A percentile compares a stretch with the other conserved stretches of the same genome.
These are phyloP conservation scores for Stagonosporopsis cucurbitacearum DNA, from an alignment of 2,329 filamentous ascomycete species.

Conservation along the genomic window DNA sequence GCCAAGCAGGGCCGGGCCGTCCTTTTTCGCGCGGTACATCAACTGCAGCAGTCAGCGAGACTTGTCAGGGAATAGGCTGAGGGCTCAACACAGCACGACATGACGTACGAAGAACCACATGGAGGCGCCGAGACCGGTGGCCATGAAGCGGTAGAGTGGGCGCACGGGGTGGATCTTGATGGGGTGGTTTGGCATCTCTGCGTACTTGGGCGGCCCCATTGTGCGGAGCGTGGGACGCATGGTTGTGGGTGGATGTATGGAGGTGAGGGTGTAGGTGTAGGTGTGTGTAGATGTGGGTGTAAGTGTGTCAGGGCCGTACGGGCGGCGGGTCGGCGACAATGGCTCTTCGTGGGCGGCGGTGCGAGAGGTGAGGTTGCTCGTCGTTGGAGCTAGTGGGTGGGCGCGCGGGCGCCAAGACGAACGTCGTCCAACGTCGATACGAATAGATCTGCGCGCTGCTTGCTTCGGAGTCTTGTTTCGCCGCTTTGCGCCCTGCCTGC, in stretches of 20 bases:
- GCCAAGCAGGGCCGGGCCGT: conserved; percentile 87
- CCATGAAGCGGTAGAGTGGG: conserved; percentile 81
- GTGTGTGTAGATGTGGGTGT: too few species aligned
- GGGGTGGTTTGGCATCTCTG: conserved; percentile 55
- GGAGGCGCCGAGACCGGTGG: conserved; percentile 85
- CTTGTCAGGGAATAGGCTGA: too few species aligned
- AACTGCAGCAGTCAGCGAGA: conserved; percentile 62
- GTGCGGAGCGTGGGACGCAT: conserved; percentile 36
- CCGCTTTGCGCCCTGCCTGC: too few species aligned
- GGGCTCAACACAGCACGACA: too few species aligned
- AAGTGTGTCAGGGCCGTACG: conserved; percentile 29
- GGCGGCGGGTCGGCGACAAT: conserved; percentile 39
- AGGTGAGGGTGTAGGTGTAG: too few species aligned
- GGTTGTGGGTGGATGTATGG: conserved; percentile 33
- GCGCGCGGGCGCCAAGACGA: conserved; percentile 23
- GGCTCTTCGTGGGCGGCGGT: conserved; percentile 32
- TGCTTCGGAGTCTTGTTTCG: too few species aligned
- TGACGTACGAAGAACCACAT: conserved; percentile 98
- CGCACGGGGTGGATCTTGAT: conserved; percentile 66
- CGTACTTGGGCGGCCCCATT: conserved; percentile 51
- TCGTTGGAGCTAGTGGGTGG: conserved; percentile 25
- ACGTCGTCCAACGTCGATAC: conserved; percentile 18
- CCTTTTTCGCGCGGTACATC: conserved; percentile 96
- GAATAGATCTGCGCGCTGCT: too few species aligned
- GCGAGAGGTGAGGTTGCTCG: conserved; percentile 35